Conservation (phyloP, 768 basidiomycete genomes). For the Tephrocybe sp. region DNA sequence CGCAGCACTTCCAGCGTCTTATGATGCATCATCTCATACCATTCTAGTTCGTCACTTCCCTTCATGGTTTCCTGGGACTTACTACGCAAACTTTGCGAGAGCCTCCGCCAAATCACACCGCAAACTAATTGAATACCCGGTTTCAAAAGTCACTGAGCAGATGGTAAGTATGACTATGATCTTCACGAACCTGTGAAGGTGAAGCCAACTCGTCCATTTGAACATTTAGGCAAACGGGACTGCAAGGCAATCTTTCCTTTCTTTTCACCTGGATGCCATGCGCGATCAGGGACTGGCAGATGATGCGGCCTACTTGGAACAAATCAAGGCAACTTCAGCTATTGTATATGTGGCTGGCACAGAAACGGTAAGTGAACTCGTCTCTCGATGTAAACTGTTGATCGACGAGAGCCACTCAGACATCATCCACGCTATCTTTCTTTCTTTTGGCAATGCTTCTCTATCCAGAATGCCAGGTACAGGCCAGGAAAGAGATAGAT, state of each 20-base stretch:
- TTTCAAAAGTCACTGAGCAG: constrained; percentile 24
- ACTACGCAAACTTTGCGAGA: constrained; percentile 19
- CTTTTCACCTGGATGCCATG: constrained; percentile 12
- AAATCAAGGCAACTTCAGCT: constrained; percentile 18
- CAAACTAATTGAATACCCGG: constrained; percentile 26
- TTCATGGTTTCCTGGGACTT: constrained; percentile 30
- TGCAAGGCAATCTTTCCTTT: constrained; percentile 20
- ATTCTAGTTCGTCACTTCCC: constrained; percentile 33
- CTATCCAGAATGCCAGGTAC: constrained; percentile 33
- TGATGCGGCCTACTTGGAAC: neutral
- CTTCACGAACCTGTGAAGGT: no score
- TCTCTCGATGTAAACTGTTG: neutral
- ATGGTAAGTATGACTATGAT: neutral
- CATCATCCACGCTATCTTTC: constrained; percentile 26
- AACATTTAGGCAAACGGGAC: constrained; percentile 17
- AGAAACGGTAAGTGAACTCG: constrained; percentile 29
- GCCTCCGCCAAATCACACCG: constrained; percentile 23
- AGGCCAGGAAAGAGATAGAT: constrained; percentile 44
- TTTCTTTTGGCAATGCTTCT: constrained; percentile 41
- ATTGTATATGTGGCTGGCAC: constrained; percentile 28
- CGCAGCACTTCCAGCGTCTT: constrained; percentile 6
- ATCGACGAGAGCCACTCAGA: constrained; percentile 20
- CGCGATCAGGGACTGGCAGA: constrained; percentile 6
- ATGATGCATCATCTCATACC: no score
- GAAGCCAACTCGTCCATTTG: no score